Percentiles rank a stretch among this genome's conserved stretches.
Conservation (phyloP, 1,284 basidiomycete species). For the Fomitopsis palustris region DNA sequence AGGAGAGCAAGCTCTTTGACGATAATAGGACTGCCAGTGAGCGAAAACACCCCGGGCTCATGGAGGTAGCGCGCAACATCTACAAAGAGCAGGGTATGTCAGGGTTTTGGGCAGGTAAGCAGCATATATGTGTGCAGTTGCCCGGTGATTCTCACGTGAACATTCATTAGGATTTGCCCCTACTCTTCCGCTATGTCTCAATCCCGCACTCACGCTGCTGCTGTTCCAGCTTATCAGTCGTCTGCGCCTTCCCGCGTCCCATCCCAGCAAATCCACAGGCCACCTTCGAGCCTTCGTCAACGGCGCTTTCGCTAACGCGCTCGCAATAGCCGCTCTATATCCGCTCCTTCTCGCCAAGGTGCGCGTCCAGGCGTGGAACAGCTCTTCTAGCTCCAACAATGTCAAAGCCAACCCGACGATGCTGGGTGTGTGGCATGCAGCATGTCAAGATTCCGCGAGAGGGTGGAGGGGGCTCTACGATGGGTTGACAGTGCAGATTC, state of each 20-base stretch:
- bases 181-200: slow-evolving; percentile 45
- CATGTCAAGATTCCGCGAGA: slow-evolving; percentile 12
- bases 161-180: slow-evolving; percentile 42
- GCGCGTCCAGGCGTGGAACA: slow-evolving; percentile 39
- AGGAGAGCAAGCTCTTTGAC: slow-evolving; percentile 12
- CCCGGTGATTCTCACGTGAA: neutral
- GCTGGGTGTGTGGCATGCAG: slow-evolving; percentile 21
- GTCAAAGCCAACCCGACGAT: slow-evolving; percentile 20
- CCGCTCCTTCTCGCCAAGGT: slow-evolving; percentile 58
- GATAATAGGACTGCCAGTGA: no score
- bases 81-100: slow-evolving; percentile 42
- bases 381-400: slow-evolving; percentile 18
- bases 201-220: slow-evolving; percentile 51
- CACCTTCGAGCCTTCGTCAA: slow-evolving; percentile 46
- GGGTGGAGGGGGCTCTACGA: slow-evolving; percentile 45
- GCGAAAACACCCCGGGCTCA: slow-evolving; percentile 20
- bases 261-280: slow-evolving; percentile 7
- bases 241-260: slow-evolving; percentile 13
- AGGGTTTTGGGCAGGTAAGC: slow-evolving; percentile 54
- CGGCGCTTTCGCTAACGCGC: slow-evolving; percentile 43
- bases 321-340: slow-evolving; percentile 44
- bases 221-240: slow-evolving; percentile 50
- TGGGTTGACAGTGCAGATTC: slow-evolving; percentile 47
- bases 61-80: slow-evolving; percentile 36
- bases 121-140: neutral